phyloP scores from a whole-genome alignment of 805 yeast genomes.

The Saturnispora saitoi region DNA sequence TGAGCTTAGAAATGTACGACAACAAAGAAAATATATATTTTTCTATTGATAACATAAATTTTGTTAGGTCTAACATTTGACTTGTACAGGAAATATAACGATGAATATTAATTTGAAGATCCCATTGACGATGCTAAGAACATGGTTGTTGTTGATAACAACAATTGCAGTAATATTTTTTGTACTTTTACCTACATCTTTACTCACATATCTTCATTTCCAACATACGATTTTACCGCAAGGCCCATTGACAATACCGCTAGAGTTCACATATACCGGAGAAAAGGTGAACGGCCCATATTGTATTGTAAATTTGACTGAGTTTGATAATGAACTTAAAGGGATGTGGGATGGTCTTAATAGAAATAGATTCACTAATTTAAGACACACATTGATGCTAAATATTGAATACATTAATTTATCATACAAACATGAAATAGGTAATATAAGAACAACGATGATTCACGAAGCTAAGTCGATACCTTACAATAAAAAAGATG shows the following conservation, averaged over 20 bases:
- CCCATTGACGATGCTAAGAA: constrained; percentile 7
- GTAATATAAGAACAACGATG: constrained; percentile 7
- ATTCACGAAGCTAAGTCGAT: neutral
- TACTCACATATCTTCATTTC: constrained; percentile 11
- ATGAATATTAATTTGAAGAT: constrained; percentile 4
- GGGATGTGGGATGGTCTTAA: constrained; percentile 10
- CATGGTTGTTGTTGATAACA: constrained; percentile 8
- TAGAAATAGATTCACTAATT: constrained; percentile 10
- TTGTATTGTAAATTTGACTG: constrained; percentile 7
- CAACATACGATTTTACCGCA: constrained; percentile 11
- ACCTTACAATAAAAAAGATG: neutral
- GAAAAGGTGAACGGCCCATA: constrained; percentile 8
- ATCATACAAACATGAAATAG: constrained; percentile 5
- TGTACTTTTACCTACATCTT: constrained; percentile 11
- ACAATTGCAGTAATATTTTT: constrained; percentile 6
- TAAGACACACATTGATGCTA: constrained; percentile 11
- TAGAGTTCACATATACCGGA: constrained; percentile 11
- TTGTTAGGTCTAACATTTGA: too few species aligned
- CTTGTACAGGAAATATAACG: too few species aligned
- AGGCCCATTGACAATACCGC: constrained; percentile 6
- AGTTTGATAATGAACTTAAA: constrained; percentile 1
- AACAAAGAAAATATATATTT: too few species aligned
- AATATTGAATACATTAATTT: constrained; percentile 12
- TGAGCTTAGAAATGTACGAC: too few species aligned
- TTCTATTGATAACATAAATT: too few species aligned